Percentiles rank a stretch among this genome's conserved stretches.
These are phyloP conservation scores for Quercus bicolor DNA, from an alignment of 306 rosid genomes.

Conservation along the genomic window DNA sequence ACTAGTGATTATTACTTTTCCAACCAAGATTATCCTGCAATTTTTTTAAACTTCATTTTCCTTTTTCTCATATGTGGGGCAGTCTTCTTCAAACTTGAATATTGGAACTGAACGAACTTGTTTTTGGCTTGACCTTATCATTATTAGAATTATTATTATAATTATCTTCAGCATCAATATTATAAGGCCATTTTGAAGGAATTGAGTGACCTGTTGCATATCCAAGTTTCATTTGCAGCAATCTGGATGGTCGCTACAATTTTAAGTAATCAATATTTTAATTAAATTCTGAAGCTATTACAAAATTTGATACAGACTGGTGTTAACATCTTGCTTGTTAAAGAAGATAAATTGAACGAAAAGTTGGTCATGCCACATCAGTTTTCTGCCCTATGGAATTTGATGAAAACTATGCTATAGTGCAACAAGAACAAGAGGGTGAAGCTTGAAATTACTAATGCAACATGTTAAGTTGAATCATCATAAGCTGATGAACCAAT, in stretches of 20 bases:
- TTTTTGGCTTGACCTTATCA: background rate
- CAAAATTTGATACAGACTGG: background rate
- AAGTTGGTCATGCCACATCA: background rate
- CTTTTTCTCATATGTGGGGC: background rate
- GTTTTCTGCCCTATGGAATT: background rate
- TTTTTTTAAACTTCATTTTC: background rate
- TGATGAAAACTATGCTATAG: background rate
- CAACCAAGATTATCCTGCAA: background rate
- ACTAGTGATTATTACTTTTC: background rate
- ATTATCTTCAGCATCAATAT: background rate
- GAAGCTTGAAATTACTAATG: background rate
- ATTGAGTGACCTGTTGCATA: background rate
- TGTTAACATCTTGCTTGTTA: background rate
- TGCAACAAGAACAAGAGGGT: background rate
- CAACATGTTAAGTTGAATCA: background rate
- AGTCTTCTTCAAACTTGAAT: background rate
- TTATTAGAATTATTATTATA: too few relatives aligned
- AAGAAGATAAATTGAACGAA: background rate
- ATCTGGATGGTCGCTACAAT: too few relatives aligned
- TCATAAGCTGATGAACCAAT: conserved; percentile 3
- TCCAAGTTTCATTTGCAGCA: background rate
- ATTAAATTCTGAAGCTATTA: background rate
- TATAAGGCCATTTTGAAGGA: background rate
- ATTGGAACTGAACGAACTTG: background rate
- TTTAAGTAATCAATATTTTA: background rate